Evolutionary conservation across 2,329 filamentous ascomycete species (phyloP), one percentile per base, ranked within the genome.

Genomic region (Fusarium pseudograminearum): DNA sequence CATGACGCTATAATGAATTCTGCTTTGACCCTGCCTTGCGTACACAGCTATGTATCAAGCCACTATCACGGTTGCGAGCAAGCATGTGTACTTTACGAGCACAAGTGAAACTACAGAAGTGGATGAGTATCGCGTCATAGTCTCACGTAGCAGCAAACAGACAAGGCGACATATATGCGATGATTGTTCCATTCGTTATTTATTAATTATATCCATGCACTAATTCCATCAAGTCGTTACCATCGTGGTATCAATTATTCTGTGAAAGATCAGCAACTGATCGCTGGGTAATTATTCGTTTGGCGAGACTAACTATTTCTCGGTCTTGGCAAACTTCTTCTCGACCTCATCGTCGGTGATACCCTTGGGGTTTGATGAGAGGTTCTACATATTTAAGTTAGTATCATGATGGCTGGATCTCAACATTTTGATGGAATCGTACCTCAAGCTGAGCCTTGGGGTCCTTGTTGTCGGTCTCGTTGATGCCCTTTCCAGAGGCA

Each of bases 341-440:
- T 87, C 81, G 3, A 89, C 79, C 16, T 83, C 81, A 54, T 91
- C 86, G 38, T 91, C 90, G 51, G 93, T 81, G 2, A 85, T 80
- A 5, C 88, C 87, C 73, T 85, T 85, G 15, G 91, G 91, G 84
- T 94, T 94, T 7, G 87, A 90, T 14, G 80, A 71, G 38, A 92
- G 82, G 58, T 81, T 81, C 83, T 88, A 16, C 5, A 65, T 22
- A 2, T 7, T 4, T 0, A 53, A 20, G 44, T 75, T 24, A 73
- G 50, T 15, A 33, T 16, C 3, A 5, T 33, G 3, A n/a, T 15
- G 7, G 2, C 24, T 5, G 7, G 4, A n/a, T 20, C 16, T 20
- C 3, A 6, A 2, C 3, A 11, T 38, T 50, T 34, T 14, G 12
- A 14, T 12, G 1, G 7, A 3, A 5, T 67, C 80, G 58, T 76